These are phyloP conservation scores for Ceratobasidium sp. DNA, from an alignment of 1,284 basidiomycete genomes.

Conservation along the genomic window DNA sequence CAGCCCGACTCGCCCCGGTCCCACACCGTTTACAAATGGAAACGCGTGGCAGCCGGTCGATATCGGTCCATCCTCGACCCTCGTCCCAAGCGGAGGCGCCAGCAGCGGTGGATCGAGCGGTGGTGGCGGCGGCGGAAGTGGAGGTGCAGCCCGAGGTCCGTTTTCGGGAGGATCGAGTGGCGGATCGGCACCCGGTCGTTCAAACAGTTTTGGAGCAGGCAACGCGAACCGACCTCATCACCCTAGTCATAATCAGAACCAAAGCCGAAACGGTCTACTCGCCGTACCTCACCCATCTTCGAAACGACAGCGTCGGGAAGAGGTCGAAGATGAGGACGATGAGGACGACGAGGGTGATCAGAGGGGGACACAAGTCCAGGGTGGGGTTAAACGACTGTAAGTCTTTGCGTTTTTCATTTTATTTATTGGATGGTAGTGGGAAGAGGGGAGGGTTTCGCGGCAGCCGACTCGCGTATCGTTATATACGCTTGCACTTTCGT, in stretches of 20 bases:
- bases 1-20: neutral
- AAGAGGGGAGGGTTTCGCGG: neutral
- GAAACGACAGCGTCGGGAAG: neutral
- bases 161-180: neutral
- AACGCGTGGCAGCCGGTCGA: slow-evolving; percentile 2
- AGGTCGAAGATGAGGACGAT: slow-evolving; percentile 20
- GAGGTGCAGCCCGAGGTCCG: too few species aligned
- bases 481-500: too few species aligned
- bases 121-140: slow-evolving; percentile 4
- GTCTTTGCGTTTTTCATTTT: neutral
- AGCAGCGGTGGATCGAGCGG: neutral
- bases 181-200: neutral
- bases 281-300: neutral
- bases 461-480: neutral
- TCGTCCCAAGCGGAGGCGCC: neutral
- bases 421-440: neutral
- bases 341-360: neutral
- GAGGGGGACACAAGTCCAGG: neutral
- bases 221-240: neutral
- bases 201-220: neutral
- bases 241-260: slow-evolving; percentile 1
- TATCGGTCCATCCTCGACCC: neutral
- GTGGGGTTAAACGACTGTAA: slow-evolving; percentile 1
- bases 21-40: neutral
- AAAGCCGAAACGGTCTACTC: slow-evolving; percentile 1